These are phyloP conservation scores for Tolypocladium pustulatum DNA, from an alignment of 2,329 filamentous ascomycete species.

Conservation along the genomic window DNA sequence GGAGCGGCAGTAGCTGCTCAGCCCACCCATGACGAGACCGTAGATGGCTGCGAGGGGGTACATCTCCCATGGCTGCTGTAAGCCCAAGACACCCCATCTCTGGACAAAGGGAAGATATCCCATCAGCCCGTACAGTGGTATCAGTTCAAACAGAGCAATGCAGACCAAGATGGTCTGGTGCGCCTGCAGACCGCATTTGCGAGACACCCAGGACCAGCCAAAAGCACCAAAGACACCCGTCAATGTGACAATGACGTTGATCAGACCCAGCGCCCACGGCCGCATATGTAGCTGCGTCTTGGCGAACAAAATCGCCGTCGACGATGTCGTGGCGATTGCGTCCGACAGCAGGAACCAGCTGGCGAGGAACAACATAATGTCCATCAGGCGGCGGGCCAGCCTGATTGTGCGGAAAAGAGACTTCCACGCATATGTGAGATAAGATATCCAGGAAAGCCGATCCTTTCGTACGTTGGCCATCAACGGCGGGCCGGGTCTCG, in stretches of 20 bases:
- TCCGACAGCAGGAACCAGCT: slow-evolving; percentile 95
- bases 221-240: slow-evolving; percentile 82
- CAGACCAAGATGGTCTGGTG: slow-evolving; percentile 89
- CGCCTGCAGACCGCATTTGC: slow-evolving; percentile 57
- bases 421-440: slow-evolving; percentile 76
- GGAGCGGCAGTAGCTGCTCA: slow-evolving; percentile 85
- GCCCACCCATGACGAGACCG: slow-evolving; percentile 85
- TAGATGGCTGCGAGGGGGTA: slow-evolving; percentile 85
- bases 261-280: slow-evolving; percentile 76
- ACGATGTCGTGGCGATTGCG: slow-evolving; percentile 86
- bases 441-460: slow-evolving; percentile 46
- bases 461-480: slow-evolving; percentile 29
- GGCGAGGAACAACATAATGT: slow-evolving; percentile 68
- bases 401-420: slow-evolving; percentile 72
- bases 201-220: slow-evolving; percentile 73
- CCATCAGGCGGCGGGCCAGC: slow-evolving; percentile 60
- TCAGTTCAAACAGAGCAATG: slow-evolving; percentile 81
- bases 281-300: slow-evolving; percentile 90
- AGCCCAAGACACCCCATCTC: slow-evolving; percentile 63
- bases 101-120: slow-evolving; percentile 77
- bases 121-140: slow-evolving; percentile 81
- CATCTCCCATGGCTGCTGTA: slow-evolving; percentile 97
- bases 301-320: slow-evolving; percentile 89
- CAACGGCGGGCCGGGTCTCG: slow-evolving; percentile 79
- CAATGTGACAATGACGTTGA: slow-evolving; percentile 84